Conservation (phyloP, 768 basidiomycete genomes). For the Panus rudis region DNA sequence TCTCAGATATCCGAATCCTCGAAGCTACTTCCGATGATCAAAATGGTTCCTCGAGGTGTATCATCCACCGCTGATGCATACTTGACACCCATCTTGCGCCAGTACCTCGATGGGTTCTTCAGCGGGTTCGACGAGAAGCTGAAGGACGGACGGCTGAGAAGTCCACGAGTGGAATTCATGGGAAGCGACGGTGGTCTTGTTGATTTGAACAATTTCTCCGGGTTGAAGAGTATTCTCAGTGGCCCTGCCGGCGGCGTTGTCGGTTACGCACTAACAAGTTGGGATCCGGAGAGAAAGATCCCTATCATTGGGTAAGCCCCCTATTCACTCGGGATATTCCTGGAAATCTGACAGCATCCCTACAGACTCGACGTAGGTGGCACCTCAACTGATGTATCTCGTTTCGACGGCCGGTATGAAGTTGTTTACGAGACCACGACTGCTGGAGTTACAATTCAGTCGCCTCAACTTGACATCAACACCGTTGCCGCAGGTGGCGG, state of each 20-base stretch:
- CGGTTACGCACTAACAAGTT: slow-evolving; percentile 88
- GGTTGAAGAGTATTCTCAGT: slow-evolving; percentile 87
- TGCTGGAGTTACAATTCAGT: slow-evolving; percentile 87
- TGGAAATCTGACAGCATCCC: background rate
- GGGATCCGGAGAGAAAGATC: slow-evolving; percentile 62
- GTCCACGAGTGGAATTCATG: slow-evolving; percentile 90
- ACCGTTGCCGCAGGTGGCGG: slow-evolving; percentile 96
- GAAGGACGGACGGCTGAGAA: slow-evolving; percentile 47
- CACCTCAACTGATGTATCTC: slow-evolving; percentile 92
- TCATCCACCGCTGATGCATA: slow-evolving; percentile 95
- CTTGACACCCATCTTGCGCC: slow-evolving; percentile 78
- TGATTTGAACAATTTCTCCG: slow-evolving; percentile 79
- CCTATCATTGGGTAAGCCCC: slow-evolving; percentile 77
- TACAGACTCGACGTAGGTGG: slow-evolving; percentile 85
- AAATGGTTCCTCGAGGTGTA: slow-evolving; percentile 88
- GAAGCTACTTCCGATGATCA: slow-evolving; percentile 88
- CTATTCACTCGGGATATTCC: background rate
- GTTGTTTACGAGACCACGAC: slow-evolving; percentile 94
- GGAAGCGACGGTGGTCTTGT: slow-evolving; percentile 85
- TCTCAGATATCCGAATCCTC: slow-evolving; percentile 84
- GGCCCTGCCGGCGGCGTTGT: slow-evolving; percentile 96
- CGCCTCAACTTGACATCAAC: slow-evolving; percentile 91
- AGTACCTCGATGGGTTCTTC: slow-evolving; percentile 91
- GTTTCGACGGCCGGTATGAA: slow-evolving; percentile 87
- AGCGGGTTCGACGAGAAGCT: slow-evolving; percentile 75